These are phyloP conservation scores for Aristolochia californica DNA, from an alignment of 164 flowering plant species.

Conservation along the genomic window DNA sequence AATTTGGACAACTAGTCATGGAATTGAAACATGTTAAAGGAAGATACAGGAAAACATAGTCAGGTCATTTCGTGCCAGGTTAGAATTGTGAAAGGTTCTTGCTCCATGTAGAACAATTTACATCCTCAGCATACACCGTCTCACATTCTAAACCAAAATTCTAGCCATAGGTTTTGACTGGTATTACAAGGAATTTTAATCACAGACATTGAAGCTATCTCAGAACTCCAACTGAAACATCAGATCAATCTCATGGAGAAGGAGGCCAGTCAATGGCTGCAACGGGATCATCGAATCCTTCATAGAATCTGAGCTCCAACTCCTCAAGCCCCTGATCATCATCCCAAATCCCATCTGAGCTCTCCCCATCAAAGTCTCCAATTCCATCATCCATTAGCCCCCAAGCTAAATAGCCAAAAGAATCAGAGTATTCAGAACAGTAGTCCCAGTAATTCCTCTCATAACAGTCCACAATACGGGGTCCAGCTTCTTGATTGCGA, in stretches of 20 bases:
- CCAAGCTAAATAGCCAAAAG: slow-evolving; percentile 35
- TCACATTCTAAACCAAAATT: too few species aligned
- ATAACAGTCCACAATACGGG: slow-evolving; percentile 19
- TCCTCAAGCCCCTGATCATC: slow-evolving; percentile 33
- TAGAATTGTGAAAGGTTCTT: too few species aligned
- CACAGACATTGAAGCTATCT: too few species aligned
- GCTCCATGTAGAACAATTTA: too few species aligned
- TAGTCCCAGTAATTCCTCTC: slow-evolving; percentile 28
- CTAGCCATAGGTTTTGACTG: too few species aligned
- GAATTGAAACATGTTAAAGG: too few species aligned
- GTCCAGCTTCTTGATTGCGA: slow-evolving; percentile 51
- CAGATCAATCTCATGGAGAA: slow-evolving; percentile 14
- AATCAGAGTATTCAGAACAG: slow-evolving; percentile 24
- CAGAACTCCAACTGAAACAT: too few species aligned
- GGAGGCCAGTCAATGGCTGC: slow-evolving; percentile 30
- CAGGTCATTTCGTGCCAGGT: too few species aligned
- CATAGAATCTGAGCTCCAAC: slow-evolving; percentile 46
- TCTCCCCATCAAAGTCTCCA: slow-evolving; percentile 20
- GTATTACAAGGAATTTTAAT: too few species aligned
- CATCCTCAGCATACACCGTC: too few species aligned
- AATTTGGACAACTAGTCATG: too few species aligned
- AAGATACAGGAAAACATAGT: too few species aligned
- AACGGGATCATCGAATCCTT: slow-evolving; percentile 21
- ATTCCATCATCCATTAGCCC: slow-evolving; percentile 22
- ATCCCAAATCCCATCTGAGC: slow-evolving; percentile 32